These are phyloP conservation scores for Syzygium malaccense DNA, from an alignment of 441 rosid genomes.

Conservation along the genomic window DNA sequence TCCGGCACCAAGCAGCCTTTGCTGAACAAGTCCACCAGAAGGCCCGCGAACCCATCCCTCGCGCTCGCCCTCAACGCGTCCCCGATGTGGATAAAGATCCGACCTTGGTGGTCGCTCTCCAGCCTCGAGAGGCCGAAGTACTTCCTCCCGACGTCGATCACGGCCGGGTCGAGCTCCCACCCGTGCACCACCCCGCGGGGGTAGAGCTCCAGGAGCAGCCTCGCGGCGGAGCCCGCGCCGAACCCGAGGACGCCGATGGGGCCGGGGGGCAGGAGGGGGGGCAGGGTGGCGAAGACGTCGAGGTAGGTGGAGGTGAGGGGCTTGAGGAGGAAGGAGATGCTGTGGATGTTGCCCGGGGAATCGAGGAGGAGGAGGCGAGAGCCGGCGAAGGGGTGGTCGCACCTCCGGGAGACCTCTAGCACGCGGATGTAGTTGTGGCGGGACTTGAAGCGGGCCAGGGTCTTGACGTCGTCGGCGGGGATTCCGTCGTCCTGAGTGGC, in stretches of 20 bases:
- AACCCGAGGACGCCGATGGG: slow-evolving; percentile 77
- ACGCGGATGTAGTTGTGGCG: slow-evolving; percentile 80
- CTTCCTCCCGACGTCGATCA: slow-evolving; percentile 64
- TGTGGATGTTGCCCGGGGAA: slow-evolving; percentile 85
- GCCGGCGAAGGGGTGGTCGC: slow-evolving; percentile 78
- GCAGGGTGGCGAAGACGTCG: slow-evolving; percentile 76
- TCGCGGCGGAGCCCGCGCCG: slow-evolving; percentile 80
- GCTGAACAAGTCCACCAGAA: slow-evolving; percentile 70
- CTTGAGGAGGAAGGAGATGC: slow-evolving; percentile 64
- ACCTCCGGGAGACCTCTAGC: slow-evolving; percentile 55
- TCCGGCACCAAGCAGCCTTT: slow-evolving; percentile 68
- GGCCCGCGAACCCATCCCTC: slow-evolving; percentile 56
- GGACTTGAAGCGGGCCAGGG: slow-evolving; percentile 70
- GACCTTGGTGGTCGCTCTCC: slow-evolving; percentile 46
- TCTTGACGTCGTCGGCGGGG: slow-evolving; percentile 57
- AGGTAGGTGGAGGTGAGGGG: slow-evolving; percentile 61
- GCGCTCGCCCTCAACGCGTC: slow-evolving; percentile 50
- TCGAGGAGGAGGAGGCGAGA: slow-evolving; percentile 88
- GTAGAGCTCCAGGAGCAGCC: slow-evolving; percentile 66
- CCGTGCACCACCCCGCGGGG: slow-evolving; percentile 55
- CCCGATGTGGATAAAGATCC: slow-evolving; percentile 56
- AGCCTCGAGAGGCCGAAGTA: slow-evolving; percentile 63
- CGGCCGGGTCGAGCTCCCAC: slow-evolving; percentile 87
- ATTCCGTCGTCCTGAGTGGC: slow-evolving; percentile 46
- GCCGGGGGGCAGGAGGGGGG: slow-evolving; percentile 66